Evolutionary conservation across 257 asterid species (phyloP), one percentile per base, ranked within the genome.

Genomic region (Salvia hispanica): DNA sequence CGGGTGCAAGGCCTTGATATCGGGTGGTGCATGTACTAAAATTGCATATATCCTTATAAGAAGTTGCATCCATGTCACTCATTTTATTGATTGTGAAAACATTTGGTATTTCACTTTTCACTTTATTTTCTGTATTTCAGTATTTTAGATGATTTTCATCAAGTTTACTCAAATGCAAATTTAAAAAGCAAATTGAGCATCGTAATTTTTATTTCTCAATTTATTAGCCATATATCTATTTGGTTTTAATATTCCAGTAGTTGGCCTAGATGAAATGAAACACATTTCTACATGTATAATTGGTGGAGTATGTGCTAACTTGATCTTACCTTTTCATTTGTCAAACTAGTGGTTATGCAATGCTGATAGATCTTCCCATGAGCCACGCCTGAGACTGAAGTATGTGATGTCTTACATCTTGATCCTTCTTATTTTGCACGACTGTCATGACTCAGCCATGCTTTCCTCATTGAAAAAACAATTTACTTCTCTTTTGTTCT

Each of bases 291-390:
- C 33, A 5, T 63, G 67, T 25, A n/a, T 14, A 16, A 13, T 48
- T 33, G 25, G 40, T n/a, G n/a, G n/a, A n/a, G n/a, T 18, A 7
- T 10, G 34, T 57, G 39, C 72, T 79, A 28, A 47, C 60, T 65
- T 50, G 15, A 45, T 54, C 54, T 64, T 45, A 39, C 74, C 43
- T 64, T 56, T 85, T 54, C 62, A 63, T 64, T 54, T 74, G 64
- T 70, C 65, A n/a, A 47, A 67, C 48, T 84, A 94, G 99, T 91
- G 99, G 97, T 62, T 91, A 61, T 94, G 99, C 92, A 94, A 94
- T 74, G 99, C 99, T 28, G 99, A 94, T 86, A 91, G 80, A 79
- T 94, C 97, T 40, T 88, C 82, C 64, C 99, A 93, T 65, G 96
- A 93, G 76, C 99, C 99, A 64, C 90, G 96, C 55, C 65, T 86